Conservation (phyloP, 257 asterid genomes). For the Scutellaria baicalensis region DNA sequence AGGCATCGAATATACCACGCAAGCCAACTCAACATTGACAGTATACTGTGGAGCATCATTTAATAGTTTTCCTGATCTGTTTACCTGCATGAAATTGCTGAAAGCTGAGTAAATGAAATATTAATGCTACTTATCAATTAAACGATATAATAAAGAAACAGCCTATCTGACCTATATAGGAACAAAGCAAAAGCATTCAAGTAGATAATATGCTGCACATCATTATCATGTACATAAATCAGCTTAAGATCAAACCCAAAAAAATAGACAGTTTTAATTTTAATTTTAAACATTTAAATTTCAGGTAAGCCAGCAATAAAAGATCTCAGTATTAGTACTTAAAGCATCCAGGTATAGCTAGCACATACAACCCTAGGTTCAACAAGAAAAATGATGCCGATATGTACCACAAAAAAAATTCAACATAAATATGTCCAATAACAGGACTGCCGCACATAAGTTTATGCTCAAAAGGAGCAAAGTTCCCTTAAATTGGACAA, state of each 20-base stretch:
- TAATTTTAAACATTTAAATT: background rate
- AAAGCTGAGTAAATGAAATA: slow-evolving; percentile 20
- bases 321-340: background rate
- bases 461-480: background rate
- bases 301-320: background rate
- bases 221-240: background rate
- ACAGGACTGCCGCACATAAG: background rate
- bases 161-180: background rate
- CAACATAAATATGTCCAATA: background rate
- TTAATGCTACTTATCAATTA: slow-evolving; percentile 3
- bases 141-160: slow-evolving; percentile 1
- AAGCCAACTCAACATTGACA: slow-evolving; percentile 44
- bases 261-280: background rate
- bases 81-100: slow-evolving; percentile 57
- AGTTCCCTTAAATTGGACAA: slow-evolving; percentile 1
- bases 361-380: background rate
- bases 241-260: background rate
- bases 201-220: background rate
- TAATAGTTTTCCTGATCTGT: slow-evolving; percentile 78
- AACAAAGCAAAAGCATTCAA: background rate
- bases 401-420: background rate
- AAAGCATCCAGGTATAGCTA: background rate
- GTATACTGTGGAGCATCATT: slow-evolving; percentile 84
- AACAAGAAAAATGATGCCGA: background rate
- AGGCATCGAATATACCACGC: slow-evolving; percentile 46